phyloP scores from a whole-genome alignment of 2,329 filamentous ascomycete genomes.

The Monosporascus sp. region DNA sequence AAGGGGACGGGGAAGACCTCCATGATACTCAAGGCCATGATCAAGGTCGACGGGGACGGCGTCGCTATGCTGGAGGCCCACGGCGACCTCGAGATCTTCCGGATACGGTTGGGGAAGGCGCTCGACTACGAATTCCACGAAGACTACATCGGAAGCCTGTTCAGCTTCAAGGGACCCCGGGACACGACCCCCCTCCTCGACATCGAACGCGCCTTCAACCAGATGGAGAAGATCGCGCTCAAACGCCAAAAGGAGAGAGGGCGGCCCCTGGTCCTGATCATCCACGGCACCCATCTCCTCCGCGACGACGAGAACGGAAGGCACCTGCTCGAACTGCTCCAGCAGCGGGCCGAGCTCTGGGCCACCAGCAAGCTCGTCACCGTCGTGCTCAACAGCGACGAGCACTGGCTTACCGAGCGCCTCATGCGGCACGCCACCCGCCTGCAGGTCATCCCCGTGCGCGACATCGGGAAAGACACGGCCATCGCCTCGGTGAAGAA shows the following conservation, averaged over 20 bases:
- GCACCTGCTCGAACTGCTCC: conserved; percentile 88
- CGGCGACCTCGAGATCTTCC: conserved; percentile 88
- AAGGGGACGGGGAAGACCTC: conserved; percentile 94
- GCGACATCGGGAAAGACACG: conserved; percentile 43
- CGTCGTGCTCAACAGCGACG: conserved; percentile 49
- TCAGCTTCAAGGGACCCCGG: conserved; percentile 85
- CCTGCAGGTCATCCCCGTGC: conserved; percentile 49
- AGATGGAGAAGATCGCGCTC: conserved; percentile 89
- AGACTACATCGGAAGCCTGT: conserved; percentile 92
- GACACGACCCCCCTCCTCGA: conserved; percentile 88
- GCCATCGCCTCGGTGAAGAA: conserved; percentile 43
- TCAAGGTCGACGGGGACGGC: conserved; percentile 79
- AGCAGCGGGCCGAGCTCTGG: conserved; percentile 88
- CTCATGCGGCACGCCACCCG: conserved; percentile 50
- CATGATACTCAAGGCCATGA: conserved; percentile 92
- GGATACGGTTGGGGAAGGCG: conserved; percentile 83
- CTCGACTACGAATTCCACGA: conserved; percentile 95
- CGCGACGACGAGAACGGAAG: conserved; percentile 88
- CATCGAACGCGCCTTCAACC: conserved; percentile 94
- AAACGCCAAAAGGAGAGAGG: conserved; percentile 55
- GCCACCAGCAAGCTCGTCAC: conserved; percentile 66
- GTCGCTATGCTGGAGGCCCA: conserved; percentile 95
- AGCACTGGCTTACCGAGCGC: conserved; percentile 54
- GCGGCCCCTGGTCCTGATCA: conserved; percentile 75
- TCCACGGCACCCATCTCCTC: conserved; percentile 88